Conservation (phyloP, 139 green algal genomes). For the Coelastrella sp. region DNA sequence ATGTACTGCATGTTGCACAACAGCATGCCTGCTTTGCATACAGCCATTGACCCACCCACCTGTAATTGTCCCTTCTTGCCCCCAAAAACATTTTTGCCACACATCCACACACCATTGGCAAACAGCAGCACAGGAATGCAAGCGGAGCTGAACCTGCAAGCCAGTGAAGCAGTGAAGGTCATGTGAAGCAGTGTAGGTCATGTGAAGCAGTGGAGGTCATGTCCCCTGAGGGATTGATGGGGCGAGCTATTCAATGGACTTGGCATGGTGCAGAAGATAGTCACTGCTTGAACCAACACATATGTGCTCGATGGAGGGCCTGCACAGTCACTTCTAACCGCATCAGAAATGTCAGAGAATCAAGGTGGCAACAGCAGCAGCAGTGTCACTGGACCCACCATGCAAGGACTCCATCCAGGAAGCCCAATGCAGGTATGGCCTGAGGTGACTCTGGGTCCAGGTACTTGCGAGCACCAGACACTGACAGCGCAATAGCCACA, state of each 20-base stretch:
- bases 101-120: constrained; percentile 42
- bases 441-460: constrained; percentile 17
- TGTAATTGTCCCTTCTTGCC: constrained; percentile 27
- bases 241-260: too few relatives aligned
- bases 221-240: too few relatives aligned
- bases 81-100: constrained; percentile 21
- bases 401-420: constrained; percentile 26
- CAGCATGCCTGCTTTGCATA: too few relatives aligned
- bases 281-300: too few relatives aligned
- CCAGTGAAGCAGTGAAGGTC: neutral
- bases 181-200: too few relatives aligned
- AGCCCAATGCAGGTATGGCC: constrained; percentile 23
- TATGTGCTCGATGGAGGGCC: too few relatives aligned
- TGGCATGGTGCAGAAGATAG: too few relatives aligned
- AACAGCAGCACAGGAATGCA: constrained; percentile 28
- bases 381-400: constrained; percentile 8
- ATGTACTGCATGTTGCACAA: too few relatives aligned
- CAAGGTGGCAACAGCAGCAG: neutral
- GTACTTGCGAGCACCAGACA: constrained; percentile 5
- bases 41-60: neutral
- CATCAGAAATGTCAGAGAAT: too few relatives aligned
- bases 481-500: constrained; percentile 15
- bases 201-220: too few relatives aligned
- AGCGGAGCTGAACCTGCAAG: neutral
- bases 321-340: too few relatives aligned